Conservation (phyloP, 2,329 filamentous ascomycete species). For the Neonectria faginata region DNA sequence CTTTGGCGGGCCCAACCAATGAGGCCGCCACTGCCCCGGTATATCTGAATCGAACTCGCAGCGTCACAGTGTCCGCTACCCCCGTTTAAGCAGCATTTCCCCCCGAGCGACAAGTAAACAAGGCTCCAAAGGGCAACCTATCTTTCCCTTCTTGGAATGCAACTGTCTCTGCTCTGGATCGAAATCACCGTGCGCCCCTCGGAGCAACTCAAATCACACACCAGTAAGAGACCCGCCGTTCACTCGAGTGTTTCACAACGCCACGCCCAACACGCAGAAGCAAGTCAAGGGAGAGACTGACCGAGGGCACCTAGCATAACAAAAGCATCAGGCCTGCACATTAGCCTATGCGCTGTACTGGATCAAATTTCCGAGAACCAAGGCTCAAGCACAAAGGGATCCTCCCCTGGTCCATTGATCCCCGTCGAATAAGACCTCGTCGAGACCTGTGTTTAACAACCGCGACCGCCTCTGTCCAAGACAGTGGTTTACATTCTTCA, state of each 20-base stretch:
- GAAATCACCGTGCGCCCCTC: conserved; percentile 50
- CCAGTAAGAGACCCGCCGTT: conserved; percentile 50
- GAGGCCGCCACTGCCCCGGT: conserved; percentile 35
- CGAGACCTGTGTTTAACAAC: conserved; percentile 53
- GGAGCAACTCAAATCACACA: conserved; percentile 47
- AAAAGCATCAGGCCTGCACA: conserved; percentile 48
- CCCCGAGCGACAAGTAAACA: conserved; percentile 27
- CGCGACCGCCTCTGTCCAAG: conserved; percentile 51
- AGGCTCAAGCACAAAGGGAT: conserved; percentile 45
- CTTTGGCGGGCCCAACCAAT: conserved; percentile 31
- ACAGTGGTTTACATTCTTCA: conserved; percentile 54
- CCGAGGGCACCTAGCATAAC: conserved; percentile 46
- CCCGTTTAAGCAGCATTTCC: conserved; percentile 37
- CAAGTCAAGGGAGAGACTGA: conserved; percentile 51
- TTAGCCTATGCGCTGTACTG: conserved; percentile 48
- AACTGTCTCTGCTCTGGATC: conserved; percentile 53
- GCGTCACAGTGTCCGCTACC: conserved; percentile 38
- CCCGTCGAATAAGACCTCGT: conserved; percentile 52
- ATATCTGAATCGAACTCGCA: conserved; percentile 37
- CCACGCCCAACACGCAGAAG: conserved; percentile 50
- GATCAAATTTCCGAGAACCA: conserved; percentile 56
- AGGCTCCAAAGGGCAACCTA: conserved; percentile 42
- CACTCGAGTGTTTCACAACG: conserved; percentile 52
- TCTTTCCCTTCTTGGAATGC: conserved; percentile 53
- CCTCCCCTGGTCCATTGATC: conserved; percentile 47